Conservation (phyloP, 2,329 filamentous ascomycete species). For the Cephalotrichum gorgonifer region DNA sequence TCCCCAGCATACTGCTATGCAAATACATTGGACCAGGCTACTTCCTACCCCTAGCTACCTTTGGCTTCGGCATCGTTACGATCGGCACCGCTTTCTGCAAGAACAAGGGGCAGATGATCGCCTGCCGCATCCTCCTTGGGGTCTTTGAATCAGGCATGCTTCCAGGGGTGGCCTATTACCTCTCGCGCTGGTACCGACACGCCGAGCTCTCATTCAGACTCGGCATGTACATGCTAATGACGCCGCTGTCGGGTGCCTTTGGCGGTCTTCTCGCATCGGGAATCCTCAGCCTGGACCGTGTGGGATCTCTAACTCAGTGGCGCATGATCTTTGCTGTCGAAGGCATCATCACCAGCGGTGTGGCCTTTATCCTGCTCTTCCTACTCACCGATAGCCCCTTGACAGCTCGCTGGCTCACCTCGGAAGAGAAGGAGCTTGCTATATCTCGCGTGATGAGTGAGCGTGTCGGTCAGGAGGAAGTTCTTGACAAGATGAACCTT, state of each 20-base stretch:
- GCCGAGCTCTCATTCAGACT: slow-evolving; percentile 60
- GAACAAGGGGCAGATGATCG: slow-evolving; percentile 39
- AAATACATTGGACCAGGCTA: slow-evolving; percentile 35
- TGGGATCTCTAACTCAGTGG: slow-evolving; percentile 55
- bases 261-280: slow-evolving; percentile 64
- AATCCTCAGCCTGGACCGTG: slow-evolving; percentile 59
- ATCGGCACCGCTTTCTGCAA: slow-evolving; percentile 37
- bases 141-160: slow-evolving; percentile 63
- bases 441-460: slow-evolving; percentile 30
- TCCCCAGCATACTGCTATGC: slow-evolving; percentile 47
- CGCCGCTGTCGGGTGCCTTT: slow-evolving; percentile 61
- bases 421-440: slow-evolving; percentile 48
- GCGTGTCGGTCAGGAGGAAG: slow-evolving; percentile 39
- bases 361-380: slow-evolving; percentile 38
- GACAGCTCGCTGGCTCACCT: slow-evolving; percentile 37
- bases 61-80: slow-evolving; percentile 41
- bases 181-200: slow-evolving; percentile 66
- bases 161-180: slow-evolving; percentile 54
- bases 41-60: slow-evolving; percentile 38
- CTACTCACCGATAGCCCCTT: slow-evolving; percentile 50
- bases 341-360: slow-evolving; percentile 35
- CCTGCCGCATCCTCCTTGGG: slow-evolving; percentile 57
- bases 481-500: slow-evolving; percentile 44
- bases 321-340: slow-evolving; percentile 75
- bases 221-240: slow-evolving; percentile 59